These are phyloP conservation scores for Penicillium simplicissimum DNA, from an alignment of 495 filamentous ascomycete genomes.

Conservation along the genomic window DNA sequence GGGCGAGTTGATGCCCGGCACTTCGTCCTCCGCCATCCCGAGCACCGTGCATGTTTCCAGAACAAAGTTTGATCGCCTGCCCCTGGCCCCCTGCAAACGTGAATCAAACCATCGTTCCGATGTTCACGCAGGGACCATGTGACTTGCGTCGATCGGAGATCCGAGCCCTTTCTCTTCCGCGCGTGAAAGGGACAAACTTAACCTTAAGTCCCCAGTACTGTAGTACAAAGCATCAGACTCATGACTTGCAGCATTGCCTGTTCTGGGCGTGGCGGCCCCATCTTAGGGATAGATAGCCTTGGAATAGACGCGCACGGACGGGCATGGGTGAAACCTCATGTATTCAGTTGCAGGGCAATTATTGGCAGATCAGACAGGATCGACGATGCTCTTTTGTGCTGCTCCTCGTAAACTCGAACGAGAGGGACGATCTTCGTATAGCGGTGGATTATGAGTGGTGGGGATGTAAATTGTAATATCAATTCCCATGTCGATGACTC, in stretches of 20 bases:
- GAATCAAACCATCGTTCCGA: not conserved
- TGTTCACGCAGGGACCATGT: not conserved
- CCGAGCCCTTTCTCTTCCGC: not conserved
- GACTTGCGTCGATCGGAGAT: slow-evolving; percentile 1
- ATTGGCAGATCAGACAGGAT: not conserved
- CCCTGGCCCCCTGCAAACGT: not conserved
- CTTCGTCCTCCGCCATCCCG: not conserved
- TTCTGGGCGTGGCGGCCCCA: not conserved
- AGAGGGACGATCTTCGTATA: not conserved
- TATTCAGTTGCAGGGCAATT: not conserved
- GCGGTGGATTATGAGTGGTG: too few species aligned
- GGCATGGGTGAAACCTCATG: not conserved
- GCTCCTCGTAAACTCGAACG: too few species aligned
- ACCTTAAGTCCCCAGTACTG: not conserved
- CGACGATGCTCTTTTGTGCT: not conserved
- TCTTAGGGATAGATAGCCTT: not conserved
- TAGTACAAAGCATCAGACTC: too few species aligned
- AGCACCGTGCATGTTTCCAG: not conserved
- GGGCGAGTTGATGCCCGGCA: not conserved
- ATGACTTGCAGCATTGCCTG: not conserved
- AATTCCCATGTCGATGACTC: too few species aligned
- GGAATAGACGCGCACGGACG: slow-evolving; percentile 17
- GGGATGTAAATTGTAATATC: too few species aligned
- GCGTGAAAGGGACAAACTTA: slow-evolving; percentile 1
- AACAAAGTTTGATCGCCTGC: not conserved